Evolutionary conservation across 495 filamentous ascomycete species (phyloP), one percentile per base, ranked within the genome.

Genomic region (Lepidopterella palustris): DNA sequence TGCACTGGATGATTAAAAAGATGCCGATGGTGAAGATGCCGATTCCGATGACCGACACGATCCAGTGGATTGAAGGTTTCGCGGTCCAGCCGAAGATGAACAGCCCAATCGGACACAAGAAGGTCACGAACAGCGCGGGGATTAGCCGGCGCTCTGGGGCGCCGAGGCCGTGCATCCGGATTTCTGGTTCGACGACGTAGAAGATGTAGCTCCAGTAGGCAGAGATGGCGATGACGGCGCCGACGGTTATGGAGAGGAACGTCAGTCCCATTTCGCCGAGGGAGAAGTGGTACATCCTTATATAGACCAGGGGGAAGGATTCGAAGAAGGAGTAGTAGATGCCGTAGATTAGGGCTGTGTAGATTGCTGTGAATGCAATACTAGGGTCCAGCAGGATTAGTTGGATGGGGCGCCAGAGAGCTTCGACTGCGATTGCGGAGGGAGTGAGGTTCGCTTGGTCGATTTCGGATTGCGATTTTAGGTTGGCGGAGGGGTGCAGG

Each of bases 241-340:
- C 75, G 35, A 87, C 77, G 58, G 82, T 69, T 61, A 88, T 77
- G 61, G 80, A 79, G 2, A 83, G 72, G 78, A 89, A 89, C 29
- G 83, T 79, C 5, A 89, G 75, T 48, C 86, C 85, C 57, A 80
- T 72, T 59, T 81, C 61, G 48, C 86, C 86, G 23, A 82, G 72
- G 58, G 75, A 81, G 73, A 88, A 84, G 66, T 70, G 68, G 73
- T 88, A 87, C 58, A 79, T 74, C 55, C 73, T 77, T 1, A 78
- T 77, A 73, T 86, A 89, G 52, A 89, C 84, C n/a, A 89, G 72
- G 2, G 85, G 85, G 75, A 89, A 88, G 61, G 80, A 83, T 67
- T 88, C 85, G 76, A 87, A 87, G 78, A 86, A 87, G 62, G 75
- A 79, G 70, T 87, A 87, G 72, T 81, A 86, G 71, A 87, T 87